phyloP scores from a whole-genome alignment of 306 rosid species.

The Amphicarpaea edgeworthii region DNA sequence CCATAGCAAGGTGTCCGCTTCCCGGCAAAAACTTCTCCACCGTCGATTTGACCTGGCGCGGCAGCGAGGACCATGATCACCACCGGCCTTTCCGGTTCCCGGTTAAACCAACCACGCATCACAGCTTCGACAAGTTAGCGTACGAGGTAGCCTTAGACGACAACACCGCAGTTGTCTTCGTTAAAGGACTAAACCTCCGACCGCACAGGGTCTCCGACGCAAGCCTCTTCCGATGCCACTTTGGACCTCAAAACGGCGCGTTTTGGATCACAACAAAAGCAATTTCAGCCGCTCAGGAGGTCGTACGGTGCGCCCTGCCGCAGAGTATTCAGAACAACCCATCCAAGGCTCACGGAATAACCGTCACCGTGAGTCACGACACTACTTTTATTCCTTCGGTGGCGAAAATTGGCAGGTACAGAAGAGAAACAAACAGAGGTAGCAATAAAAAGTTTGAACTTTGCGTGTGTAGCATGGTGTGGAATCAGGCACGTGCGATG shows the following conservation, averaged over 20 bases:
- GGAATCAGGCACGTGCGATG: conserved; percentile 81
- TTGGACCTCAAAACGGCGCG: conserved; percentile 49
- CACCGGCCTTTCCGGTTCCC: conserved; percentile 33
- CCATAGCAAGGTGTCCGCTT: conserved; percentile 70
- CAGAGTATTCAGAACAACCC: conserved; percentile 45
- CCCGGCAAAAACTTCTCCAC: conserved; percentile 57
- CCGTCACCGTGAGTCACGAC: conserved; percentile 59
- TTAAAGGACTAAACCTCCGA: conserved; percentile 74
- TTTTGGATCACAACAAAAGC: conserved; percentile 54
- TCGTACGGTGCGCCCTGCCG: conserved; percentile 75
- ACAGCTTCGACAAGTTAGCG: conserved; percentile 62
- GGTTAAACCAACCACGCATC: conserved; percentile 16
- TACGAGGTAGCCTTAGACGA: conserved; percentile 73
- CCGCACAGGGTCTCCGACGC: conserved; percentile 76
- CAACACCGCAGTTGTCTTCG: conserved; percentile 67
- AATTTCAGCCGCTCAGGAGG: conserved; percentile 72
- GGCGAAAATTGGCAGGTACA: conserved; percentile 46
- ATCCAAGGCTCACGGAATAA: conserved; percentile 57
- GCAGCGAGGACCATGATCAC: conserved; percentile 31
- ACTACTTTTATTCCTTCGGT: conserved; percentile 69
- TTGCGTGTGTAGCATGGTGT: conserved; percentile 83
- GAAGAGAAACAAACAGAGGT: neutral
- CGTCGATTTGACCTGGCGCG: conserved; percentile 54
- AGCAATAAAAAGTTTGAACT: conserved; percentile 44
- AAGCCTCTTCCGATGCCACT: conserved; percentile 61